These are phyloP conservation scores for Anacardium occidentale DNA, from an alignment of 345 rosid species.

Conservation along the genomic window DNA sequence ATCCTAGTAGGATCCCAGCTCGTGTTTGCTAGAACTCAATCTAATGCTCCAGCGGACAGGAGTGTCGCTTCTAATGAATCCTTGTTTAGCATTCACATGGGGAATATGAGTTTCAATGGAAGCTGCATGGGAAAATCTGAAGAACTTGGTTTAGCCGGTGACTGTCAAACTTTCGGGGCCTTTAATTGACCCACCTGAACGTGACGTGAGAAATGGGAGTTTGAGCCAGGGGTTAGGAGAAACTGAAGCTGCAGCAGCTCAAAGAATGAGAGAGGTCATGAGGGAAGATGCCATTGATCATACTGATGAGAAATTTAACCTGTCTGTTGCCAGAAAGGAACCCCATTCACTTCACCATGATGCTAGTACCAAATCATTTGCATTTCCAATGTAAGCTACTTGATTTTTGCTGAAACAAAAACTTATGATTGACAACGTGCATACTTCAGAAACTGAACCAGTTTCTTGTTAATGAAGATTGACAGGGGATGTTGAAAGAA, in stretches of 20 bases:
- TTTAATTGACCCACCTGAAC: slow-evolving; percentile 32
- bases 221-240: slow-evolving; percentile 32
- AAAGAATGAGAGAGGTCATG: slow-evolving; percentile 52
- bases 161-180: slow-evolving; percentile 17
- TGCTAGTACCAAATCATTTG: slow-evolving; percentile 64
- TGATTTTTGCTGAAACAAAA: not conserved
- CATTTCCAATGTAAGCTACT: slow-evolving; percentile 69
- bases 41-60: slow-evolving; percentile 61
- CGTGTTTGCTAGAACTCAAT: slow-evolving; percentile 53
- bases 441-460: not conserved
- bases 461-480: slow-evolving; percentile 34
- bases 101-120: slow-evolving; percentile 59
- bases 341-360: slow-evolving; percentile 28
- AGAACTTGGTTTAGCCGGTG: slow-evolving; percentile 33
- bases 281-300: slow-evolving; percentile 39
- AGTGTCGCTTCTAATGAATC: slow-evolving; percentile 76
- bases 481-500: slow-evolving; percentile 42
- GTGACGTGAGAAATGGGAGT: slow-evolving; percentile 19
- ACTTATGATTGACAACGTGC: too few relatives aligned
- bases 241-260: slow-evolving; percentile 55
- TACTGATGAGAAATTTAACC: slow-evolving; percentile 17
- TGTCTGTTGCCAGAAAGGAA: slow-evolving; percentile 4
- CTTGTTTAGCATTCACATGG: slow-evolving; percentile 74
- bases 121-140: slow-evolving; percentile 49
- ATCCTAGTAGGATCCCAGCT: slow-evolving; percentile 55